These are phyloP conservation scores for Aspergillus pseudoviridinutans DNA, from an alignment of 2,329 filamentous ascomycete genomes.

Conservation along the genomic window DNA sequence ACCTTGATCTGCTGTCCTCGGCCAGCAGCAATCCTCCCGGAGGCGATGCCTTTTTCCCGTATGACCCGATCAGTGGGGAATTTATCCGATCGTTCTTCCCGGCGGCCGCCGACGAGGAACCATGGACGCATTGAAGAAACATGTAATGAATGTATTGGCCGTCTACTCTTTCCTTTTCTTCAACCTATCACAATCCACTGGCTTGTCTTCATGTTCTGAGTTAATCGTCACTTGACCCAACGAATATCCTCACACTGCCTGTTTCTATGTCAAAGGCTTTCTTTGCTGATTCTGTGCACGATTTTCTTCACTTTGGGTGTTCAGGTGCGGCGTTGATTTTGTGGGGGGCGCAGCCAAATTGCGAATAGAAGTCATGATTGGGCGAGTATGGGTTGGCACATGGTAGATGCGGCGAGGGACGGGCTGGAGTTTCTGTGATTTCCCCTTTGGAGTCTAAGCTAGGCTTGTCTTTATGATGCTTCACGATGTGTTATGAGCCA, in stretches of 20 bases:
- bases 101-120: slow-evolving; percentile 19
- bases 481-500: background rate
- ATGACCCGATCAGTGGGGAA: slow-evolving; percentile 37
- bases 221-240: background rate
- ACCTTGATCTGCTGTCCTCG: slow-evolving; percentile 10
- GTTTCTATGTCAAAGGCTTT: background rate
- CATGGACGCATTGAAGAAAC: slow-evolving; percentile 17
- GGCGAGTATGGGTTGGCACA: background rate
- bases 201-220: background rate
- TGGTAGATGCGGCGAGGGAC: background rate
- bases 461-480: background rate
- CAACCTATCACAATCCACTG: background rate
- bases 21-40: slow-evolving; percentile 2
- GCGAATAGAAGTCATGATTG: background rate
- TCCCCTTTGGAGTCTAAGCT: background rate
- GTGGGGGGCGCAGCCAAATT: background rate
- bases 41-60: slow-evolving; percentile 33
- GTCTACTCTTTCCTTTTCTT: background rate
- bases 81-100: slow-evolving; percentile 41
- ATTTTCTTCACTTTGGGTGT: background rate
- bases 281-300: background rate
- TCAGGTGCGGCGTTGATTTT: background rate
- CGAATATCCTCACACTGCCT: background rate
- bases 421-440: background rate
- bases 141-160: too few relatives aligned